Evolutionary conservation across 257 asterid species (phyloP).

Genomic region (Perilla frutescens): DNA sequence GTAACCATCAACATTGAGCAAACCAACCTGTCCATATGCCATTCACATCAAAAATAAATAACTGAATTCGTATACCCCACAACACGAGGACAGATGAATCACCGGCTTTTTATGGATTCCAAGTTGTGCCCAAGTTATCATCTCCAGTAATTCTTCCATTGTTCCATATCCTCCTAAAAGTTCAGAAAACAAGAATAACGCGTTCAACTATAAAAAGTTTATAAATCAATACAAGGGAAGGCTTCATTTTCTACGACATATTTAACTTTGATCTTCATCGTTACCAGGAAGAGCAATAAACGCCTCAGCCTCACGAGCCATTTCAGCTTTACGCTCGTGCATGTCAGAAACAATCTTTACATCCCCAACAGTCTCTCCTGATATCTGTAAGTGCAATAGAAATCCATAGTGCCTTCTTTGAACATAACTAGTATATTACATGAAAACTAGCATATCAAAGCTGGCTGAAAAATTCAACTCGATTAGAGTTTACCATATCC

Average conservation of each 20-base stretch:
- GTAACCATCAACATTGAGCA: conserved; percentile 96
- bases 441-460: background rate
- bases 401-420: conserved; percentile 12
- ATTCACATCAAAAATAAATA: conserved; percentile 19
- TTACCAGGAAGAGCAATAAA: conserved; percentile 97
- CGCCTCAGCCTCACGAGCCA: conserved; percentile 94
- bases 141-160: conserved; percentile 93
- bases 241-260: background rate
- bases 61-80: background rate
- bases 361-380: conserved; percentile 90
- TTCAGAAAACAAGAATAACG: conserved; percentile 11
- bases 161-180: conserved; percentile 95
- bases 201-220: background rate
- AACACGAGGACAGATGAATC: conserved; percentile 34
- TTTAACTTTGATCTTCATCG: conserved; percentile 2
- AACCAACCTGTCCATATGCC: conserved; percentile 71
- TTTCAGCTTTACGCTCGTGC: conserved; percentile 98
- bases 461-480: conserved; percentile 3
- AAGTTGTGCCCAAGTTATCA: conserved; percentile 99
- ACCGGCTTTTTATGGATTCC: conserved; percentile 97
- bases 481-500: background rate
- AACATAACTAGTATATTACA: conserved; percentile 9
- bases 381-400: conserved; percentile 63
- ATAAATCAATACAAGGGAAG: background rate
- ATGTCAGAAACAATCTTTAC: conserved; percentile 90